Conservation (phyloP, 2,329 filamentous ascomycete species). For the Karstenula rhodostoma region DNA sequence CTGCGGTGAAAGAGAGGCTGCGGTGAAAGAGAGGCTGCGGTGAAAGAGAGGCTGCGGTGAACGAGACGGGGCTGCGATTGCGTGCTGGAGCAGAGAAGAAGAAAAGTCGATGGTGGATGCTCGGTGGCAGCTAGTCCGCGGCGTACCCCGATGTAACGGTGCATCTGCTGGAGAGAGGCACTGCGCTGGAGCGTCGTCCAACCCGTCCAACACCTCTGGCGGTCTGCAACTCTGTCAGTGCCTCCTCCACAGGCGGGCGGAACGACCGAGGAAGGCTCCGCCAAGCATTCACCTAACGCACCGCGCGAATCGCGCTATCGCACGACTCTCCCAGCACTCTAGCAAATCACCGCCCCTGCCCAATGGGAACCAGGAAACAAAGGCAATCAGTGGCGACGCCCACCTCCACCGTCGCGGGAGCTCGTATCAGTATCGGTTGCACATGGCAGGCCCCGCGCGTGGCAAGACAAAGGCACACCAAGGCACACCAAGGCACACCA, state of each 20-base stretch:
- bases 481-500: too few species aligned
- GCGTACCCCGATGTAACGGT: neutral
- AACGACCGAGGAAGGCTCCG: neutral
- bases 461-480: neutral
- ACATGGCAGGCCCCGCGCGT: neutral
- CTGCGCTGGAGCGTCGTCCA: too few species aligned
- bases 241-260: slow-evolving; percentile 2
- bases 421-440: slow-evolving; percentile 9
- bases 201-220: too few species aligned
- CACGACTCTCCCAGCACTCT: neutral
- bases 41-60: neutral
- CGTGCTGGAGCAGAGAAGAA: neutral
- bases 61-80: neutral
- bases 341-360: neutral
- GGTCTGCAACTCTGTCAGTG: neutral
- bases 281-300: neutral
- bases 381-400: neutral
- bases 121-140: neutral
- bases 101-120: too few species aligned
- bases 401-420: neutral
- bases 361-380: neutral
- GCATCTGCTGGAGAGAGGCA: too few species aligned
- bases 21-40: neutral
- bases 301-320: slow-evolving; percentile 12
- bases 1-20: neutral